Conservation (phyloP, 2,329 filamentous ascomycete genomes). For the Sarocladium strictum region DNA sequence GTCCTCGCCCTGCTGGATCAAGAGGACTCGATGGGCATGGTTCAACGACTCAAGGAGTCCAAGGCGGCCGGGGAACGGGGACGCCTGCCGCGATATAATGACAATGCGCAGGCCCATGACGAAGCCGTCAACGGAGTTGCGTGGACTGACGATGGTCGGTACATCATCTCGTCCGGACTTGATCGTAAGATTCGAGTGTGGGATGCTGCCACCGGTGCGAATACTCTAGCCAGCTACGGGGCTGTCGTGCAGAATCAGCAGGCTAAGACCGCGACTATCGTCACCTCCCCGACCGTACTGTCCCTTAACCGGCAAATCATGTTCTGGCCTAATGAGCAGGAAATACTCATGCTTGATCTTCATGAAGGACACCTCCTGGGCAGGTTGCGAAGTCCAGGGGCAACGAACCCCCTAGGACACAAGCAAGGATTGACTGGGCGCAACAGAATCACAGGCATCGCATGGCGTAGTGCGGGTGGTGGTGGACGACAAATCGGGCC, state of each 20-base stretch:
- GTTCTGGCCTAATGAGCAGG: constrained; percentile 74
- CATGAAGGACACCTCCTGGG: constrained; percentile 70
- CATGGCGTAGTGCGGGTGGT: constrained; percentile 63
- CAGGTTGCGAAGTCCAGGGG: constrained; percentile 61
- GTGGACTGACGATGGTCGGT: constrained; percentile 75
- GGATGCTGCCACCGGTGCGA: constrained; percentile 74
- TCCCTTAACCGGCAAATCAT: constrained; percentile 52
- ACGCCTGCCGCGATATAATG: constrained; percentile 30
- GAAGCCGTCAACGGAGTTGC: constrained; percentile 78
- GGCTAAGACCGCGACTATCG: constrained; percentile 53
- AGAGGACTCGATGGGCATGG: constrained; percentile 71
- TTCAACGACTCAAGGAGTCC: constrained; percentile 31
- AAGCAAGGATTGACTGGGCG: constrained; percentile 47
- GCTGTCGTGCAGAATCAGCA: constrained; percentile 71
- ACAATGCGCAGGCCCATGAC: constrained; percentile 61
- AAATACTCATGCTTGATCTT: constrained; percentile 75
- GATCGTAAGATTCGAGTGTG: constrained; percentile 83
- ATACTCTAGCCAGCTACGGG: constrained; percentile 84
- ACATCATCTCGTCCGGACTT: constrained; percentile 74
- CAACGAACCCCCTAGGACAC: constrained; percentile 39
- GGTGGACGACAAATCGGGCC: constrained; percentile 49
- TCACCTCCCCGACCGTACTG: constrained; percentile 56
- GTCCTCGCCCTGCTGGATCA: constrained; percentile 74
- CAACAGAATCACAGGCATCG: constrained; percentile 67
- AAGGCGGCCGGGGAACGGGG: constrained; percentile 21